These are phyloP conservation scores for Silene latifolia DNA, from an alignment of 148 eudicot genomes.

Conservation along the genomic window DNA sequence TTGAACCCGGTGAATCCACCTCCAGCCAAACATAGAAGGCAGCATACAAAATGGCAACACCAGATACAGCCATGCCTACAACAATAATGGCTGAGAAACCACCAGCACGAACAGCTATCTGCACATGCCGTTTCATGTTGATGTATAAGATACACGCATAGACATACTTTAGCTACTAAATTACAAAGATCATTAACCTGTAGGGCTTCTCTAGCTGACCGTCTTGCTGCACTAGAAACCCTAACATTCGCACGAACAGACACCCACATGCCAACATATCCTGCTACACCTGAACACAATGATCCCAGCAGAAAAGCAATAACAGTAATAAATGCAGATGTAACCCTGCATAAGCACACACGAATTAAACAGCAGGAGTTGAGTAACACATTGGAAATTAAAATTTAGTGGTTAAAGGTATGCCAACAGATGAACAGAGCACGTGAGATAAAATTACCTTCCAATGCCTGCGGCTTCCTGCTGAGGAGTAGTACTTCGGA, in stretches of 20 bases:
- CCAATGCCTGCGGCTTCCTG: slow-evolving; percentile 93
- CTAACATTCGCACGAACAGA: slow-evolving; percentile 98
- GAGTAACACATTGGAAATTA: slow-evolving; percentile 15
- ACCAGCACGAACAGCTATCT: slow-evolving; percentile 99
- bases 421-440: background rate
- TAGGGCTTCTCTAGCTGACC: slow-evolving; percentile 97
- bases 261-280: slow-evolving; percentile 99
- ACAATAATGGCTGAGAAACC: slow-evolving; percentile 93
- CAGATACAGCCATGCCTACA: slow-evolving; percentile 96
- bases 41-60: slow-evolving; percentile 87
- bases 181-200: slow-evolving; percentile 48
- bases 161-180: slow-evolving; percentile 16
- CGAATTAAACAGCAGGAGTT: background rate
- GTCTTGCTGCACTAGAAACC: slow-evolving; percentile 97
- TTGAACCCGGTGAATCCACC: slow-evolving; percentile 72
- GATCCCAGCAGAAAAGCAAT: slow-evolving; percentile 93
- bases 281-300: slow-evolving; percentile 92
- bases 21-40: slow-evolving; percentile 94
- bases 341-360: slow-evolving; percentile 52
- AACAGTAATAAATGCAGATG: slow-evolving; percentile 88
- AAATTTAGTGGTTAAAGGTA: background rate
- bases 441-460: slow-evolving; percentile 39
- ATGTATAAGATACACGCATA: slow-evolving; percentile 10
- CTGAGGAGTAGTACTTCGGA: slow-evolving; percentile 79
- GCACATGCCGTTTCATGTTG: slow-evolving; percentile 26